Evolutionary conservation across 2,329 filamentous ascomycete genomes (phyloP).

Genomic region (Colletotrichum salicis): DNA sequence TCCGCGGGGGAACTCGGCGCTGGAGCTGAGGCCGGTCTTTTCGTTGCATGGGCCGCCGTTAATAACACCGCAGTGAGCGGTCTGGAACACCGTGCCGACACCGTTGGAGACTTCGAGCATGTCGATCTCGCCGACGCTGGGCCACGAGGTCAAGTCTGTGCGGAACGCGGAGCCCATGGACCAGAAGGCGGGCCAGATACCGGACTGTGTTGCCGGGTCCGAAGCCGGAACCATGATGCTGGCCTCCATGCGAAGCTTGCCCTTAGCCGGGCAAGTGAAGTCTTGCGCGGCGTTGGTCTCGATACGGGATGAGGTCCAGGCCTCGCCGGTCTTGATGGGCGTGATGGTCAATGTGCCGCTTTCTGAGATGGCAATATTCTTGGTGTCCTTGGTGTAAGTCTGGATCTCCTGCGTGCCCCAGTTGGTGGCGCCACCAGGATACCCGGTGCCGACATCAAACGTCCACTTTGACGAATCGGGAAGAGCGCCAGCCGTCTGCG

Average conservation of each 20-base stretch:
- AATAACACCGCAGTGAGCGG: constrained; percentile 53
- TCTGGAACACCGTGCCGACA: constrained; percentile 46
- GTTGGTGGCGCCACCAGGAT: constrained; percentile 55
- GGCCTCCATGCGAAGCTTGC: constrained; percentile 51
- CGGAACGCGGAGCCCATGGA: constrained; percentile 52
- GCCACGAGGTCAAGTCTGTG: constrained; percentile 53
- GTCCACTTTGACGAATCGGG: constrained; percentile 55
- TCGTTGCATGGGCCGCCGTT: constrained; percentile 55
- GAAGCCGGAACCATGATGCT: constrained; percentile 49
- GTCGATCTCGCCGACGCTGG: constrained; percentile 55
- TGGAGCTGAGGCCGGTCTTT: constrained; percentile 46
- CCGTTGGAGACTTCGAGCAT: constrained; percentile 57
- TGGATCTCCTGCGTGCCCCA: constrained; percentile 63
- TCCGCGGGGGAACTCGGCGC: constrained; percentile 39
- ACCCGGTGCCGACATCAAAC: constrained; percentile 55
- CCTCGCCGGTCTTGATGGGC: constrained; percentile 40
- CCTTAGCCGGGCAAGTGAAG: constrained; percentile 46
- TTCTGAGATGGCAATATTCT: constrained; percentile 54
- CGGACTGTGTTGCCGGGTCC: constrained; percentile 42
- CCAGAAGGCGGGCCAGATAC: constrained; percentile 62
- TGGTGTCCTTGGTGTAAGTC: constrained; percentile 52
- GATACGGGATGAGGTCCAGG: constrained; percentile 58
- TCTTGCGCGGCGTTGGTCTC: constrained; percentile 49
- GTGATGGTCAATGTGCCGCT: constrained; percentile 38
- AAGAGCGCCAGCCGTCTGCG: constrained; percentile 41